Evolutionary conservation across 1,139 yeast species (phyloP).

Genomic region (Yamadazyma atmosphaerica): DNA sequence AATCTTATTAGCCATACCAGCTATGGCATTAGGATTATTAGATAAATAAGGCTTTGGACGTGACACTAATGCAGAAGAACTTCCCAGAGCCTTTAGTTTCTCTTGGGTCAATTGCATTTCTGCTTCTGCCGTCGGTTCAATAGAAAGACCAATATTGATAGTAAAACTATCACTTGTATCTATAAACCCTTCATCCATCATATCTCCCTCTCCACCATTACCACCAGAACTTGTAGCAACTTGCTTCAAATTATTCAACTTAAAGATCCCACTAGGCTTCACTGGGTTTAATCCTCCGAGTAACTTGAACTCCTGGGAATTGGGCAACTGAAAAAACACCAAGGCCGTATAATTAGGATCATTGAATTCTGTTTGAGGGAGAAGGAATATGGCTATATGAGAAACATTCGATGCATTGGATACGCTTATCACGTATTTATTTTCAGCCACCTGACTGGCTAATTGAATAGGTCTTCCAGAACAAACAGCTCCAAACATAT

Average conservation of each 20-base stretch:
- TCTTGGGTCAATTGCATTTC: conserved; percentile 33
- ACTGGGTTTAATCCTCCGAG: conserved; percentile 72
- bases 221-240: conserved; percentile 12
- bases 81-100: conserved; percentile 24
- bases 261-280: conserved; percentile 92
- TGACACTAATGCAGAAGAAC: conserved; percentile 21
- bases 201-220: conserved; percentile 22
- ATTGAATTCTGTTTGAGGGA: conserved; percentile 64
- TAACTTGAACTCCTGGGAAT: conserved; percentile 63
- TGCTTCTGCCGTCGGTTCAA: conserved; percentile 72
- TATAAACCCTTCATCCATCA: conserved; percentile 32
- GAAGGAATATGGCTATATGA: conserved; percentile 71
- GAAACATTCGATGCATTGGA: conserved; percentile 65
- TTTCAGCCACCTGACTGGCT: conserved; percentile 62
- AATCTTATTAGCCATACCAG: conserved; percentile 76
- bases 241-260: conserved; percentile 56
- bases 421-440: conserved; percentile 61
- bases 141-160: conserved; percentile 80
- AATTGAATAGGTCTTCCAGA: conserved; percentile 57
- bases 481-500: conserved; percentile 58
- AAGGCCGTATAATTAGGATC: conserved; percentile 78
- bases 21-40: conserved; percentile 26
- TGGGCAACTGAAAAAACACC: conserved; percentile 84
- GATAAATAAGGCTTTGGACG: conserved; percentile 14
- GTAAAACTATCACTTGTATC: conserved; percentile 29